These are phyloP conservation scores for Phytophthora macrochlamydospora DNA, from an alignment of 352 stramenopile species.

Conservation along the genomic window DNA sequence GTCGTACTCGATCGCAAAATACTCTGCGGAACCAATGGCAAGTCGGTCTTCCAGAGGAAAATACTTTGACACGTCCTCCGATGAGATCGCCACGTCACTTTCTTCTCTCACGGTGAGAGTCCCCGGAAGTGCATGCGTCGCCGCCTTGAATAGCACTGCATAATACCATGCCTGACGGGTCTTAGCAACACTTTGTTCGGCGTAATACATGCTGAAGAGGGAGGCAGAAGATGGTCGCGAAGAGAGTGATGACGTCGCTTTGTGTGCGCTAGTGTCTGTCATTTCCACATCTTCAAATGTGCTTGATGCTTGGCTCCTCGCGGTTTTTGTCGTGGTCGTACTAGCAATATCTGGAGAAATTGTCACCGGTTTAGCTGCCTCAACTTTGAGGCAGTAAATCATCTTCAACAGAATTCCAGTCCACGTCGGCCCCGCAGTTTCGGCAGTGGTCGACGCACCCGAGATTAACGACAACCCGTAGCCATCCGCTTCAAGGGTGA, in stretches of 20 bases:
- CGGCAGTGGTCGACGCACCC: constrained; percentile 19
- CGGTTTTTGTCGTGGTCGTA: not conserved
- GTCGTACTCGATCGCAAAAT: constrained; percentile 53
- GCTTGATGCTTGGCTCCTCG: not conserved
- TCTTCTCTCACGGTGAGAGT: constrained; percentile 49
- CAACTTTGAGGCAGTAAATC: constrained; percentile 51
- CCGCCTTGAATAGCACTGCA: constrained; percentile 68
- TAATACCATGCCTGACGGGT: constrained; percentile 74
- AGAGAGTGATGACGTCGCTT: constrained; percentile 23
- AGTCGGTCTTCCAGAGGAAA: constrained; percentile 68
- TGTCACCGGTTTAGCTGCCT: constrained; percentile 21
- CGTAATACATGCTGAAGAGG: constrained; percentile 30
- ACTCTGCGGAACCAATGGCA: constrained; percentile 62
- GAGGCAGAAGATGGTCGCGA: constrained; percentile 14
- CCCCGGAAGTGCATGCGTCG: constrained; percentile 58
- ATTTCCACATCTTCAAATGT: constrained; percentile 18
- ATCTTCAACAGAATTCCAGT: constrained; percentile 58
- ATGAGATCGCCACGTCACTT: constrained; percentile 35
- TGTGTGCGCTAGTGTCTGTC: constrained; percentile 4
- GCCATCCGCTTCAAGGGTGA: constrained; percentile 58
- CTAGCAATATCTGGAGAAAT: too few relatives aligned
- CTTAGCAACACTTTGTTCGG: constrained; percentile 30
- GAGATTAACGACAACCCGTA: constrained; percentile 64
- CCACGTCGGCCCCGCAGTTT: constrained; percentile 52
- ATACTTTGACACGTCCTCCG: constrained; percentile 57